A percentile compares a stretch with the other conserved stretches of the same genome.
These are phyloP conservation scores for Saccharomyces eubayanus DNA, from an alignment of 805 yeast genomes.

Conservation along the genomic window DNA sequence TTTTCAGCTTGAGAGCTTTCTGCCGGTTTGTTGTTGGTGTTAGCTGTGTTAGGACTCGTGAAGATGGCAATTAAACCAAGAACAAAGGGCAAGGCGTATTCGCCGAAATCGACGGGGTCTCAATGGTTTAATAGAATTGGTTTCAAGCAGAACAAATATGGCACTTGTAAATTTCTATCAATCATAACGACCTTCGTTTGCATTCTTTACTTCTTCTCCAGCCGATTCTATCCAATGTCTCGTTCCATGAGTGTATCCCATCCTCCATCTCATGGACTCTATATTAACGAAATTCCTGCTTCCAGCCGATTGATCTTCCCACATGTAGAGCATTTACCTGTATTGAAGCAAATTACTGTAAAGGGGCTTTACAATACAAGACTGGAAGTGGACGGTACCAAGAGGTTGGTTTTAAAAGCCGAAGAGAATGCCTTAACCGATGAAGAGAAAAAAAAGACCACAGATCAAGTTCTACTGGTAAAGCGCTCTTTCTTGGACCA, in stretches of 20 bases:
- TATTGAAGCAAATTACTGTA: conserved; percentile 48
- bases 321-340: conserved; percentile 61
- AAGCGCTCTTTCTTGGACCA: conserved; percentile 55
- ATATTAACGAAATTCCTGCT: conserved; percentile 40
- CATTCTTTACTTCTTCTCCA: conserved; percentile 15
- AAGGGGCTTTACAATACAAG: conserved; percentile 43
- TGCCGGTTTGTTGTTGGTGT: conserved; percentile 11
- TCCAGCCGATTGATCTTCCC: conserved; percentile 55
- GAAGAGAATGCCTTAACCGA: conserved; percentile 38
- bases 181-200: conserved; percentile 3
- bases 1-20: not conserved
- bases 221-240: conserved; percentile 9
- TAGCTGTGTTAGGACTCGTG: conserved; percentile 12
- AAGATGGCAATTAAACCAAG: conserved; percentile 27
- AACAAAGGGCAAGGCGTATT: conserved; percentile 13
- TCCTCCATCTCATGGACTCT: conserved; percentile 37
- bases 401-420: conserved; percentile 30
- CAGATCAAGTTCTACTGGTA: conserved; percentile 35
- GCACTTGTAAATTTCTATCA: not conserved
- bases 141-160: not conserved
- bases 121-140: not conserved
- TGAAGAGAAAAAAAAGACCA: conserved; percentile 25
- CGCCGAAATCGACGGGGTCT: conserved; percentile 6
- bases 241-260: conserved; percentile 5
- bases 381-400: conserved; percentile 38